phyloP scores from a whole-genome alignment of 2,329 filamentous ascomycete species.

The Trichoderma sp. region DNA sequence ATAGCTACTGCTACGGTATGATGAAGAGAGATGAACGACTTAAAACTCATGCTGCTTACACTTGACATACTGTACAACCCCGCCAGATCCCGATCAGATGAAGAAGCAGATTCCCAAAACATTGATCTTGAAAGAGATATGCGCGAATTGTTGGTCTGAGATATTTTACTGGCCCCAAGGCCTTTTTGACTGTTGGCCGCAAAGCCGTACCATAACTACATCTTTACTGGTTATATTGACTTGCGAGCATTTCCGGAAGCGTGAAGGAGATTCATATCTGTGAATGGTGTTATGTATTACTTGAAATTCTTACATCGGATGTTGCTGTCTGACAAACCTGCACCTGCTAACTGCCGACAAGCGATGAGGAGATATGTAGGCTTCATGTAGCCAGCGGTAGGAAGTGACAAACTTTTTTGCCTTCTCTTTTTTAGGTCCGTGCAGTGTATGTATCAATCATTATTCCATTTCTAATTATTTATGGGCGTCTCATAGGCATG shows the following conservation, averaged over 20 bases:
- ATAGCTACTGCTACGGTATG: not conserved
- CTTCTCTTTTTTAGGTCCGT: not conserved
- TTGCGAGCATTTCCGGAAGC: not conserved
- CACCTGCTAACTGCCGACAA: not conserved
- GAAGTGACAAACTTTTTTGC: constrained; percentile 3
- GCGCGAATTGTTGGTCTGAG: not conserved
- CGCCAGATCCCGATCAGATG: not conserved
- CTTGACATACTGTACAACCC: not conserved
- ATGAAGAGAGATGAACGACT: not conserved
- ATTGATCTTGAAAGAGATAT: not conserved
- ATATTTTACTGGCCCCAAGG: not conserved
- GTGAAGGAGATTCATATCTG: not conserved
- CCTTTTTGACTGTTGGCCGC: not conserved
- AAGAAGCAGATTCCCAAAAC: not conserved
- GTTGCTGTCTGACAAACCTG: not conserved
- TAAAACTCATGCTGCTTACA: not conserved
- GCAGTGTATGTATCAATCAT: not conserved
- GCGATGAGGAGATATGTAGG: not conserved
- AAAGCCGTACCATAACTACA: not conserved
- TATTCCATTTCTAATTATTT: not conserved
- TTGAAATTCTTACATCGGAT: not conserved
- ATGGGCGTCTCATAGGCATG: not conserved
- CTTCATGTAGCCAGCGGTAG: not conserved
- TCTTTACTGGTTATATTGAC: not conserved
- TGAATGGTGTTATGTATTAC: not conserved